A percentile compares a stretch with the other conserved stretches of the same genome.
These are phyloP conservation scores for Protea cynaroides DNA, from an alignment of 164 flowering plant species.

Conservation along the genomic window DNA sequence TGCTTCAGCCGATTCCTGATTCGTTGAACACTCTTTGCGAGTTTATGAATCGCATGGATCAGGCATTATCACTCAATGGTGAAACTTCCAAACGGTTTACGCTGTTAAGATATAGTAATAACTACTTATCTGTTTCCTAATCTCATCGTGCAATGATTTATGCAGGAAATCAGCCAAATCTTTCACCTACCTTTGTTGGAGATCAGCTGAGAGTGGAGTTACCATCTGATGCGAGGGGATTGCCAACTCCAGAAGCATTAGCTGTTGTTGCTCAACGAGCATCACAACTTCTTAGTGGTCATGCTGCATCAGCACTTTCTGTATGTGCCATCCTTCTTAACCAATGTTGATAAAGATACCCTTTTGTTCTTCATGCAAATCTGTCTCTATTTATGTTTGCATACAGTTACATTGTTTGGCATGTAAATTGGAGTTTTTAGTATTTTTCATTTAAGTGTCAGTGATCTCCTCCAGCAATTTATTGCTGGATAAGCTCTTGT, in stretches of 20 bases:
- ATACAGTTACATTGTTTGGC: too few species aligned
- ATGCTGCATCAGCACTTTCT: constrained; percentile 49
- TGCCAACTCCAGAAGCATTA: constrained; percentile 73
- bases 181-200: constrained; percentile 27
- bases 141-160: not conserved
- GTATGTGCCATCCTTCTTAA: constrained; percentile 10
- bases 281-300: constrained; percentile 60
- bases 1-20: constrained; percentile 80
- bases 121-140: not conserved
- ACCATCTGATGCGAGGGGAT: constrained; percentile 50
- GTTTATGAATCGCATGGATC: constrained; percentile 80
- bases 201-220: constrained; percentile 29
- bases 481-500: too few species aligned
- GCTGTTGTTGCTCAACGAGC: constrained; percentile 52
- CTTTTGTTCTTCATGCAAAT: too few species aligned
- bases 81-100: constrained; percentile 3
- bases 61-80: constrained; percentile 59
- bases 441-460: too few species aligned
- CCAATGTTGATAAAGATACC: not conserved
- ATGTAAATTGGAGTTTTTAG: too few species aligned
- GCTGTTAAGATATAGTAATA: not conserved
- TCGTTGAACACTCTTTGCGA: constrained; percentile 69
- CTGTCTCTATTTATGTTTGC: too few species aligned
- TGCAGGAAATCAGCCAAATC: constrained; percentile 46
- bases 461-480: too few species aligned